Evolutionary conservation across 176 grass and related monocot genomes (phyloP), one percentile per base, ranked within the genome.

Genomic region (Dendrocalamus sinicus): DNA sequence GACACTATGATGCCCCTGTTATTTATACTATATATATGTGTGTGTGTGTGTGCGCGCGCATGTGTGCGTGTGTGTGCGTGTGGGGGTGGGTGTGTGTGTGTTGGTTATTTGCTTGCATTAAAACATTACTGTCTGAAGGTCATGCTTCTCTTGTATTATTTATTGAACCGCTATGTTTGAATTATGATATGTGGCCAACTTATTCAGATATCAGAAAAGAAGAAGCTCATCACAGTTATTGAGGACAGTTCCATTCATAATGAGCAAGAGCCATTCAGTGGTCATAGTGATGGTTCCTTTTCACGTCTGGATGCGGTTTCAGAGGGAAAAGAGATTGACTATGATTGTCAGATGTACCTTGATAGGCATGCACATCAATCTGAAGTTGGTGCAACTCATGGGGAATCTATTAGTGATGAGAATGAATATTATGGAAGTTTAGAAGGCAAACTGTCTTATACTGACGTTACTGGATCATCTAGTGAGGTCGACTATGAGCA

Each of bases 141-240:
- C 51, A 41, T 60, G 13, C n/a, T 63, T 73, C 12, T 75, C 12
- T 69, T 67, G 7, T 78, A 59, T 57, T 79, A 23, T 73, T 81
- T 90, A 55, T 85, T 85, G 30, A 76, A 78, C 24, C 16, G 47
- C 55, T 24, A 70, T 74, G 45, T 77, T 84, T 82, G 74, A 64
- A 71, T 76, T 51, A 75, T 90, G 67, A 87, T 90, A 88, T 86
- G 17, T 59, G 64, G 24, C 48, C 26, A 73, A 89, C 66, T 92
- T 77, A 69, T 66, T 89, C 84, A 98, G 96, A 94, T 98, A 91
- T 79, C 92, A 1, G 91, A 95, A 84, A 98, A 83, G 83, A 95
- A 88, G 82, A 94, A 98, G 80, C 64, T 92, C 43, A 72, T 90
- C 45, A 89, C 93, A 82, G 48, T 77, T 75, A 85, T 91, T 46